Evolutionary conservation across 1,284 basidiomycete genomes (phyloP).

Genomic region (Somion occarium): DNA sequence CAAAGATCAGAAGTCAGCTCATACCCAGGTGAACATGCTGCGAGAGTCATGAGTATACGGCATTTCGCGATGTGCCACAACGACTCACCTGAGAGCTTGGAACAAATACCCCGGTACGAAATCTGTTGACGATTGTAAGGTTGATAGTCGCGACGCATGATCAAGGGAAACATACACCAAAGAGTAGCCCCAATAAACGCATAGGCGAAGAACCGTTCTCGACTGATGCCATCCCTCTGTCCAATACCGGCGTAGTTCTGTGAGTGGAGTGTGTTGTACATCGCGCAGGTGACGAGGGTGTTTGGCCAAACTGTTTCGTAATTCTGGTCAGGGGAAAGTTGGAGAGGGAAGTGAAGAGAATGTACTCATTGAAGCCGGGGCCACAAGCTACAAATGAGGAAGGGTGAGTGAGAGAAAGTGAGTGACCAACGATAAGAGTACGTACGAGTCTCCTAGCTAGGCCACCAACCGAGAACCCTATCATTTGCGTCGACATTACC

Average conservation of each 20-base stretch:
- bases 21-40: slow-evolving; percentile 56
- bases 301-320: slow-evolving; percentile 69
- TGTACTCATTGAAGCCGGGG: slow-evolving; percentile 82
- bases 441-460: slow-evolving; percentile 42
- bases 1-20: slow-evolving; percentile 9
- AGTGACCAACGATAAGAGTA: slow-evolving; percentile 3
- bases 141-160: neutral
- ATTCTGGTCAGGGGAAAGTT: neutral
- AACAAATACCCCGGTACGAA: slow-evolving; percentile 69
- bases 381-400: slow-evolving; percentile 66
- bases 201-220: slow-evolving; percentile 76
- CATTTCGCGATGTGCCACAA: neutral
- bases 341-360: slow-evolving; percentile 1
- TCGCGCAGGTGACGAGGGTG: slow-evolving; percentile 78
- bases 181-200: slow-evolving; percentile 49
- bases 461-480: slow-evolving; percentile 89
- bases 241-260: slow-evolving; percentile 62
- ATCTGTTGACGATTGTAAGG: slow-evolving; percentile 27
- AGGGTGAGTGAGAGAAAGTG: neutral
- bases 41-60: slow-evolving; percentile 8
- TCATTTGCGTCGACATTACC: slow-evolving; percentile 80
- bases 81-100: slow-evolving; percentile 24
- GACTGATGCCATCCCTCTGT: slow-evolving; percentile 59
- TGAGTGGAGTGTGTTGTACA: slow-evolving; percentile 75
- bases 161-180: slow-evolving; percentile 47